Conservation (phyloP, 805 yeast species). For the Jamesozyma hellenica region DNA sequence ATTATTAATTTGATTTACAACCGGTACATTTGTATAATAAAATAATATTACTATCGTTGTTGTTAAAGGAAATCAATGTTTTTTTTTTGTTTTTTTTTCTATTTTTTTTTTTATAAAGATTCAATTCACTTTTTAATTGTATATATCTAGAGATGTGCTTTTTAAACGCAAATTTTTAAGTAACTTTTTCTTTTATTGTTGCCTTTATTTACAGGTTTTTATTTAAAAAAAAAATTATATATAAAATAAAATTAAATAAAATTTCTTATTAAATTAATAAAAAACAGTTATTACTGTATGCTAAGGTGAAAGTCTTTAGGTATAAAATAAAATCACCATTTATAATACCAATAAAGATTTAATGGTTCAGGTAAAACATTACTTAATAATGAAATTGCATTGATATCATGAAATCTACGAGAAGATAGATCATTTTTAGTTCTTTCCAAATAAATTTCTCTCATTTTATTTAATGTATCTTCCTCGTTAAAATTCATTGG, state of each 20-base stretch:
- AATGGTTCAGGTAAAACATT: constrained; percentile 11
- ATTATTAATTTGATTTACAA: not conserved
- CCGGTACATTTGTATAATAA: not conserved
- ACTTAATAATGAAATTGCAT: constrained; percentile 14
- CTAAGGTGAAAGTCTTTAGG: no score
- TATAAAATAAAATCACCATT: no score
- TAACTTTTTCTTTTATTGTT: no score
- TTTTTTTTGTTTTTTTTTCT: not conserved
- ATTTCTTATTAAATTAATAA: no score
- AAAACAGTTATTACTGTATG: no score
- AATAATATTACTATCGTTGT: not conserved
- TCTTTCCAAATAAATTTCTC: constrained; percentile 19
- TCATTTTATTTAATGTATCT: constrained; percentile 17
- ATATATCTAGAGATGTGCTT: no score
- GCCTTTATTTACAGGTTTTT: no score
- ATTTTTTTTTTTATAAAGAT: not conserved
- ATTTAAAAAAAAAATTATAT: no score
- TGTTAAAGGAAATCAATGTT: not conserved
- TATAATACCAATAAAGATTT: constrained; percentile 27
- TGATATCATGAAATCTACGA: constrained; percentile 12
- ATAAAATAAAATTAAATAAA: no score
- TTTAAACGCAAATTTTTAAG: no score
- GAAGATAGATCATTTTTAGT: constrained; percentile 17
- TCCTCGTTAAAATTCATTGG: constrained; percentile 17
- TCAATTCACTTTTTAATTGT: not conserved